Base-by-base conservation (phyloP, 108 stramenopile genomes). In the Nannochloropsis gaditana region DNA sequence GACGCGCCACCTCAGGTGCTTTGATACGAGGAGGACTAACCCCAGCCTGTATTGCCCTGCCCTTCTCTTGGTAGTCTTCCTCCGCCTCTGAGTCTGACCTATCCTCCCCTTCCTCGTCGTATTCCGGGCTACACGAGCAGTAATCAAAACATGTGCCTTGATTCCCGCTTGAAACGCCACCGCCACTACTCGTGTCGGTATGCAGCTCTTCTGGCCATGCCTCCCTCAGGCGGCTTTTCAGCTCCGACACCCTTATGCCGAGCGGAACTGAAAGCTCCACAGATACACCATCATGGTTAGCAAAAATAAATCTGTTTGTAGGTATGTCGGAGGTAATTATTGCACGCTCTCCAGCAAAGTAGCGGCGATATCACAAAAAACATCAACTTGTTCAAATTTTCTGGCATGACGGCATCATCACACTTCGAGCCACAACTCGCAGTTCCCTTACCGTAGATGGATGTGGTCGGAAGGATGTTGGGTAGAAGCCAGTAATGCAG, bases 261-360 rank as follows among this genome's bases (percentile, higher is more conserved):
- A 21, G 43, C 44, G 21, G 21, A 21, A 45, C 45, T n/a, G 82
- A 45, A 21, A 82, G 43, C 9, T 43, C 45, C 21, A 82, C 82
- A 5, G 44, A 15, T 19, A 82, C 82, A 19, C 82, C 82, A 21
- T 82, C 82, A 21, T 82, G 82, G 21, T 82, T 82, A 19, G 82
- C 82, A 21, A 82, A 82, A 45, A 82, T 15, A 82, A 82, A 82
- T 21, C 45, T 82, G 59, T n/a, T 2, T 31, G 31, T 1, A 31
- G 31, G 31, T 31, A 31, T 31, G 31, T 31, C 31, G 31, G 31
- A 31, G 31, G 31, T 31, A 31, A 31, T 31, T 31, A 31, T 31
- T 31, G 31, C 31, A 31, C 31, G 31, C 31, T 31, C 31, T 31
- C 31, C 31, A 31, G 31, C 31, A 31, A 31, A 31, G 31, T 0